These are phyloP conservation scores for Parastagonospora nodorum DNA, from an alignment of 2,329 filamentous ascomycete genomes.

Conservation along the genomic window DNA sequence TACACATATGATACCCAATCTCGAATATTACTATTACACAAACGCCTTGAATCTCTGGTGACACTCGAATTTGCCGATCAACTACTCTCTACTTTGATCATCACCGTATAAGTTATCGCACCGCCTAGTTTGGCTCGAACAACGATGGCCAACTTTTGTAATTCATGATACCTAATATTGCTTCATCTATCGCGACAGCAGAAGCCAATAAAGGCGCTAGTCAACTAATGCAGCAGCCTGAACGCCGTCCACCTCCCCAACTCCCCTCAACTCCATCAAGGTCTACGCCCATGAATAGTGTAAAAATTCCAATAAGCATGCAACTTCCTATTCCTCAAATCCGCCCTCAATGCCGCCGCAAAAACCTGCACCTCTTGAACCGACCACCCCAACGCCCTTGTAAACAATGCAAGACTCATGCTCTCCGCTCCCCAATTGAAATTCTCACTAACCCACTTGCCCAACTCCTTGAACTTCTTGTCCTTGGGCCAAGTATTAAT, in stretches of 20 bases:
- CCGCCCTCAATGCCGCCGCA: constrained; percentile 23
- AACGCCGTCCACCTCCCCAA: neutral
- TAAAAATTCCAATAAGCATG: constrained; percentile 26
- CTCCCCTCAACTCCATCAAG: neutral
- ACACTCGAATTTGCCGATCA: too few species aligned
- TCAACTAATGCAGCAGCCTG: neutral
- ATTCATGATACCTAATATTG: too few species aligned
- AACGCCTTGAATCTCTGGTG: neutral
- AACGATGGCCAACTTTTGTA: too few species aligned
- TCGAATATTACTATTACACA: neutral
- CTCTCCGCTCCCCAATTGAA: constrained; percentile 44
- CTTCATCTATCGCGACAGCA: too few species aligned
- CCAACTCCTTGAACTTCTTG: constrained; percentile 18
- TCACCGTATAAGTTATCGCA: too few species aligned
- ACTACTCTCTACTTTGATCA: neutral
- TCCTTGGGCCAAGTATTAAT: constrained; percentile 27
- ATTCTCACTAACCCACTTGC: constrained; percentile 18
- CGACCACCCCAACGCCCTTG: constrained; percentile 49
- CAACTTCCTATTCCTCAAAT: constrained; percentile 25
- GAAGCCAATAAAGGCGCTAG: neutral
- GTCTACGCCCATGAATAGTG: constrained; percentile 17
- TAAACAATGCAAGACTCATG: constrained; percentile 50
- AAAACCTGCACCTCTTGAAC: constrained; percentile 51
- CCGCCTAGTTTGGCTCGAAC: too few species aligned
- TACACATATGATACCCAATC: constrained; percentile 1